Percentiles rank a stretch among this genome's conserved stretches.
These are phyloP conservation scores for Zygoascus biomembranicola DNA, from an alignment of 805 yeast species.

Conservation along the genomic window DNA sequence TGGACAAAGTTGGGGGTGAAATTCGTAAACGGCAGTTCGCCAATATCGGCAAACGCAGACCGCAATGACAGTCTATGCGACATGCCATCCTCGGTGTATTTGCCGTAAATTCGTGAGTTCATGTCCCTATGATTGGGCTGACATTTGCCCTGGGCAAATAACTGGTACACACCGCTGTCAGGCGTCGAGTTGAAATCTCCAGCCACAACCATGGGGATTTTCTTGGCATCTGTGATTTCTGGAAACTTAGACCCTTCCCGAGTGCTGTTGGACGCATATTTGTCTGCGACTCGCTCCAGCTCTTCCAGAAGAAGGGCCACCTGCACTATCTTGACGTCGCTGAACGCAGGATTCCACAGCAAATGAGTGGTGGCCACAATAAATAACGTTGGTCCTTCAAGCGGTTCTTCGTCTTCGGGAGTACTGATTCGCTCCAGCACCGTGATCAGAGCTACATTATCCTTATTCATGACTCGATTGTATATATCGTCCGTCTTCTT, in stretches of 20 bases:
- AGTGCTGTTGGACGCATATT: conserved; percentile 27
- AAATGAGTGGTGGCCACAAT: conserved; percentile 85
- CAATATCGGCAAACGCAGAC: conserved; percentile 76
- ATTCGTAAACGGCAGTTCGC: conserved; percentile 91
- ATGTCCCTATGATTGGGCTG: conserved; percentile 65
- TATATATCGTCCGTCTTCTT: conserved; percentile 91
- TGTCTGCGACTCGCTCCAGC: conserved; percentile 56
- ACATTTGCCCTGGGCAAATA: conserved; percentile 76
- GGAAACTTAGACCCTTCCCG: conserved; percentile 29
- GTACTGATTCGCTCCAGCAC: conserved; percentile 47
- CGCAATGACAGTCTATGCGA: conserved; percentile 70
- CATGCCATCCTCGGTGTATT: conserved; percentile 83
- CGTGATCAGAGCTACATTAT: conserved; percentile 76
- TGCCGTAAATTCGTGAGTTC: conserved; percentile 81
- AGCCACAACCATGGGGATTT: conserved; percentile 73
- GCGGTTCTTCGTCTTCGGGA: conserved; percentile 29
- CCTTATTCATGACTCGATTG: conserved; percentile 93
- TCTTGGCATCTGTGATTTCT: conserved; percentile 38
- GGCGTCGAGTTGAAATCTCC: conserved; percentile 92
- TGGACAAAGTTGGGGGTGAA: conserved; percentile 89
- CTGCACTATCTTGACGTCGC: conserved; percentile 94
- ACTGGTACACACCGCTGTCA: conserved; percentile 86
- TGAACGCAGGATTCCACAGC: conserved; percentile 96
- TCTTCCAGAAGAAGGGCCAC: conserved; percentile 88
- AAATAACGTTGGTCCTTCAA: conserved; percentile 56